A percentile compares a stretch with the other conserved stretches of the same genome.
phyloP scores from a whole-genome alignment of 148 eudicot species.

The Silene conica region DNA sequence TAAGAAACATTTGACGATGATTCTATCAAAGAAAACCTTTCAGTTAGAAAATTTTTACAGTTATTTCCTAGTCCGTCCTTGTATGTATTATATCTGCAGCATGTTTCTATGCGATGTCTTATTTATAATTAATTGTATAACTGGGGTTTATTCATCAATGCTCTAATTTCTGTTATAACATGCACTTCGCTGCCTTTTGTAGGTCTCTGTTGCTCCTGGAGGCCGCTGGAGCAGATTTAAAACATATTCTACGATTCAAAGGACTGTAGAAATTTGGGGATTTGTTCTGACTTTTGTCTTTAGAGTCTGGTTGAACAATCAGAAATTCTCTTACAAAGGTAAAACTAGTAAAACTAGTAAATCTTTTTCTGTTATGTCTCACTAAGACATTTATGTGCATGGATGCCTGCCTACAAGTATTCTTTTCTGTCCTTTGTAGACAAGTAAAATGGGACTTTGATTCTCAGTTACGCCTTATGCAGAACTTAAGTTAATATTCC shows the following conservation, averaged over 20 bases:
- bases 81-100: no score
- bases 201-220: slow-evolving; percentile 98
- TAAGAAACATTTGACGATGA: no score
- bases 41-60: not conserved
- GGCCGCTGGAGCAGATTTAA: slow-evolving; percentile 96
- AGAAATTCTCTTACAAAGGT: slow-evolving; percentile 92
- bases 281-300: slow-evolving; percentile 73
- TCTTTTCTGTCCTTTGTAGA: not conserved
- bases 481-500: not conserved
- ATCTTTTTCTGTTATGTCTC: slow-evolving; percentile 7
- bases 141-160: not conserved
- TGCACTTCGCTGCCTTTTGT: slow-evolving; percentile 20
- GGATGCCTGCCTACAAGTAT: not conserved
- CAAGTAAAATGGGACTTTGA: no score
- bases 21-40: not conserved
- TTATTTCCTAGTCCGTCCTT: no score
- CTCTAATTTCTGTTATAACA: slow-evolving; percentile 6
- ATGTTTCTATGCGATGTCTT: not conserved
- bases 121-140: not conserved
- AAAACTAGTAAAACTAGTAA: not conserved
- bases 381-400: not conserved
- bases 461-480: not conserved
- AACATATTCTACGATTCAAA: slow-evolving; percentile 95
- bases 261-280: slow-evolving; percentile 98
- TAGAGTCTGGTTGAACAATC: slow-evolving; percentile 73